phyloP scores from a whole-genome alignment of 2,329 filamentous ascomycete species.

The Alternaria postmessia region DNA sequence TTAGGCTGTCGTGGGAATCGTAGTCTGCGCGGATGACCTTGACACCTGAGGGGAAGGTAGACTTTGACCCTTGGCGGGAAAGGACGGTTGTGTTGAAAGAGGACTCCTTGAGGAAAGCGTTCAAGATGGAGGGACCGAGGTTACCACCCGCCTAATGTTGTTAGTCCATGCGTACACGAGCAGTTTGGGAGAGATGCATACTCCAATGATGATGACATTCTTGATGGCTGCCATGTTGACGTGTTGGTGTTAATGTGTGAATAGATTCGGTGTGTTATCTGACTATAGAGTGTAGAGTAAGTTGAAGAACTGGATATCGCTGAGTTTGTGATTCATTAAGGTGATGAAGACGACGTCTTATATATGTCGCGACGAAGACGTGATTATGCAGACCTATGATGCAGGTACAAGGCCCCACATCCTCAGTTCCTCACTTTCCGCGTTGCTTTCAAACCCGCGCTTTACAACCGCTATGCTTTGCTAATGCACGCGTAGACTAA shows the following conservation, averaged over 20 bases:
- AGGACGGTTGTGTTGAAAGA: slow-evolving; percentile 65
- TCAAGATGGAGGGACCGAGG: slow-evolving; percentile 53
- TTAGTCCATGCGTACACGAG: slow-evolving; percentile 11
- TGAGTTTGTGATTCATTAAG: neutral
- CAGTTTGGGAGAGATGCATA: slow-evolving; percentile 26
- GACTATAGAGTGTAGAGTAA: neutral
- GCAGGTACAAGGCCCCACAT: slow-evolving; percentile 16
- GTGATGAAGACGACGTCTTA: neutral
- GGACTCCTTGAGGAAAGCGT: slow-evolving; percentile 51
- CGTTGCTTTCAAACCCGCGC: slow-evolving; percentile 5
- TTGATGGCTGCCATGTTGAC: slow-evolving; percentile 47
- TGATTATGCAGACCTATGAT: slow-evolving; percentile 14
- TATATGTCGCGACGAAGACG: slow-evolving; percentile 21
- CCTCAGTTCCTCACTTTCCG: slow-evolving; percentile 2
- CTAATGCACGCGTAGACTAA: neutral
- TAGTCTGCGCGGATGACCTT: slow-evolving; percentile 60
- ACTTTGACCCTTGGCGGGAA: slow-evolving; percentile 58
- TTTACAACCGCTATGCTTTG: neutral
- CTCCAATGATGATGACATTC: slow-evolving; percentile 56
- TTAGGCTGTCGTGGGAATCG: slow-evolving; percentile 58
- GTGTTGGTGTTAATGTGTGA: slow-evolving; percentile 2
- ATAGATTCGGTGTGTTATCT: neutral
- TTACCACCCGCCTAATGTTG: slow-evolving; percentile 49
- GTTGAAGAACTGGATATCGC: neutral
- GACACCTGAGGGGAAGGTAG: slow-evolving; percentile 52